Base-by-base conservation (phyloP, 2,329 filamentous ascomycete genomes). In the Colletotrichum aenigma region DNA sequence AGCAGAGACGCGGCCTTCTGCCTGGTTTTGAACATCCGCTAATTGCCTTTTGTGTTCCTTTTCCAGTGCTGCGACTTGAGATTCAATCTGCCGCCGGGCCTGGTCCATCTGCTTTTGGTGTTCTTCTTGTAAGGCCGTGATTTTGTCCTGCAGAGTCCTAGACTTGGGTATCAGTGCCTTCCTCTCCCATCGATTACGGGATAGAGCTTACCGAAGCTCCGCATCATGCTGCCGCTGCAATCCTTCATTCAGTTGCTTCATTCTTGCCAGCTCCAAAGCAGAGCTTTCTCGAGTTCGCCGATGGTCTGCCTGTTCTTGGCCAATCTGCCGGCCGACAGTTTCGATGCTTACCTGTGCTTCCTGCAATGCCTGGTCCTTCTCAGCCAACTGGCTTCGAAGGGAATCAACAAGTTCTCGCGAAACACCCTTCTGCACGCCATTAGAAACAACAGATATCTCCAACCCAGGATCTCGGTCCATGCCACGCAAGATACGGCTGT, bases 401-500 rank as follows among this genome's bases (percentile, higher is more conserved):
- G 94, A 93, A 83, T 99, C 97, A 5, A 99, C 94, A 48, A 98
- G 87, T 80, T 98, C 95, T 55, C 96, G 91, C n/a, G 97, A 98
- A 48, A 99, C 94, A 6, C 96, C 96, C 80, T 96, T 96, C 79
- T 97, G 93, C 13, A 96, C 87, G 0, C 94, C 95, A 81, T 96
- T 95, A 58, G 93, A 90, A 72, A 96, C 89, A 13, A 97, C 91
- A 0, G 95, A 94, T 30, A 97, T 93, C 82, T 99, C 97, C 76
- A 97, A 88, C 2, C 93, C 95, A 1, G 97, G 97, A 77, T 98
- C 95, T 76, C 96, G 93, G 84, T 99, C 97, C 79, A 99, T 95
- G 16, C 95, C 94, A 77, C 95, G 92, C 52, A 94, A 87, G 74
- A 98, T 87, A 10, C 96, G 93, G 80, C 94, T 96, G 82, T 97